Evolutionary conservation across 805 yeast species (phyloP).

Genomic region (Cyberlindnera meyerae): DNA sequence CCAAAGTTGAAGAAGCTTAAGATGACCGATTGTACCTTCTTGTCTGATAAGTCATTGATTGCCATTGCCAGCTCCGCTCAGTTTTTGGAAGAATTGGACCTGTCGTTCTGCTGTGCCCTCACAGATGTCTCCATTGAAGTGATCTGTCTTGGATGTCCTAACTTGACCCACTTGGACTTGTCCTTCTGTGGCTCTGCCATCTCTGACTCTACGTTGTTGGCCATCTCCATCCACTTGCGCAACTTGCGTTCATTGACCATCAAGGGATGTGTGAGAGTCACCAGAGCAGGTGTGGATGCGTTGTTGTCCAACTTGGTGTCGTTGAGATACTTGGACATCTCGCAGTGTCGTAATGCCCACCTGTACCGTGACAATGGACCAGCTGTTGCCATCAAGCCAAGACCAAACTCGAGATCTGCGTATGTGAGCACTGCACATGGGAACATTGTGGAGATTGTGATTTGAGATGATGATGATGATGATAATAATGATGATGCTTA

Average conservation of each 20-base stretch:
- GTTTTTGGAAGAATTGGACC: constrained; percentile 49
- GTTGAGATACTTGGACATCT: constrained; percentile 49
- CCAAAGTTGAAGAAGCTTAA: constrained; percentile 48
- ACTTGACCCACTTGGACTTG: constrained; percentile 46
- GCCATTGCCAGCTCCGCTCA: constrained; percentile 60
- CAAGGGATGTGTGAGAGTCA: constrained; percentile 71
- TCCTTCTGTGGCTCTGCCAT: constrained; percentile 80
- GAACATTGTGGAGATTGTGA: constrained; percentile 53
- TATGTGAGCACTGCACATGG: constrained; percentile 51
- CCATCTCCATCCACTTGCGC: constrained; percentile 51
- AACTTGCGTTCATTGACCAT: constrained; percentile 44
- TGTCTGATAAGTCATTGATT: constrained; percentile 60
- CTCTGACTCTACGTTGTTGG: constrained; percentile 61
- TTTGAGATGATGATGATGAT: constrained; percentile 26
- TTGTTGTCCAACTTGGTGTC: constrained; percentile 51
- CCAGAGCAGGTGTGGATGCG: constrained; percentile 72
- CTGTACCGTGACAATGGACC: constrained; percentile 55
- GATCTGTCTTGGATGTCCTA: constrained; percentile 60
- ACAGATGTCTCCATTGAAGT: constrained; percentile 67
- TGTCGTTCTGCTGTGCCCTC: constrained; percentile 72
- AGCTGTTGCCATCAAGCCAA: constrained; percentile 48
- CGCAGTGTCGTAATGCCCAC: constrained; percentile 71
- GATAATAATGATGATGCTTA: background rate
- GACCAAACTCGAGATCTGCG: constrained; percentile 50
- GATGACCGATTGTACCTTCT: constrained; percentile 68